Conservation (phyloP, 179 eudicot genomes). For the Patellifolia procumbens region DNA sequence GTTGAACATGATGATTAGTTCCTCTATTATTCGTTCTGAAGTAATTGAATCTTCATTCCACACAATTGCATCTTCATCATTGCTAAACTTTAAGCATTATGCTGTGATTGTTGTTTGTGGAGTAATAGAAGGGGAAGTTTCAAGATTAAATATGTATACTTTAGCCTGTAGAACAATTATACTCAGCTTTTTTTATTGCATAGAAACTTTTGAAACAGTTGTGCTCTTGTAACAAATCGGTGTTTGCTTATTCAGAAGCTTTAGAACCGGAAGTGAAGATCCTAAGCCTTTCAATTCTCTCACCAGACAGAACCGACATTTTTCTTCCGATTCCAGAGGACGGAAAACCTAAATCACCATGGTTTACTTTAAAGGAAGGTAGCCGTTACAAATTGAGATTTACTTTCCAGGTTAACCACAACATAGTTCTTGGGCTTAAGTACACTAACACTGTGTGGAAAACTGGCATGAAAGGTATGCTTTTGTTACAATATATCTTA, state of each 20-base stretch:
- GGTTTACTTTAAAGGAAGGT: slow-evolving; percentile 87
- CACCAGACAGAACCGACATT: slow-evolving; percentile 60
- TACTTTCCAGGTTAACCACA: slow-evolving; percentile 58
- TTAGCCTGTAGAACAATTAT: not conserved
- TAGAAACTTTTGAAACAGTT: not conserved
- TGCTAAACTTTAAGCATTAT: slow-evolving; percentile 14
- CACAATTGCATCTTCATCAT: slow-evolving; percentile 12
- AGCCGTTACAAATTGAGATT: slow-evolving; percentile 62
- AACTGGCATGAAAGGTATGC: slow-evolving; percentile 66
- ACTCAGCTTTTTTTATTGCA: not conserved
- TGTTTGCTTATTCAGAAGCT: slow-evolving; percentile 43
- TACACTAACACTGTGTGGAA: slow-evolving; percentile 81
- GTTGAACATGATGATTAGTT: slow-evolving; percentile 20
- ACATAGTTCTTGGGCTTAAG: slow-evolving; percentile 74
- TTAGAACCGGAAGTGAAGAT: slow-evolving; percentile 79
- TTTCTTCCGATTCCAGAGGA: slow-evolving; percentile 65
- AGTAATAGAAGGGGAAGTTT: not conserved
- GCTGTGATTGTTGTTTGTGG: slow-evolving; percentile 10
- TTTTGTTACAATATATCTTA: not conserved
- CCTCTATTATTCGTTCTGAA: not conserved
- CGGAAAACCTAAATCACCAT: slow-evolving; percentile 60
- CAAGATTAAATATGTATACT: not conserved
- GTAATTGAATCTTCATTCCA: slow-evolving; percentile 8
- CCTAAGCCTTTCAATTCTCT: slow-evolving; percentile 57
- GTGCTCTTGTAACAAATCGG: slow-evolving; percentile 4